These are phyloP conservation scores for Yarrowia alimentaria DNA, from an alignment of 805 yeast species.

Conservation along the genomic window DNA sequence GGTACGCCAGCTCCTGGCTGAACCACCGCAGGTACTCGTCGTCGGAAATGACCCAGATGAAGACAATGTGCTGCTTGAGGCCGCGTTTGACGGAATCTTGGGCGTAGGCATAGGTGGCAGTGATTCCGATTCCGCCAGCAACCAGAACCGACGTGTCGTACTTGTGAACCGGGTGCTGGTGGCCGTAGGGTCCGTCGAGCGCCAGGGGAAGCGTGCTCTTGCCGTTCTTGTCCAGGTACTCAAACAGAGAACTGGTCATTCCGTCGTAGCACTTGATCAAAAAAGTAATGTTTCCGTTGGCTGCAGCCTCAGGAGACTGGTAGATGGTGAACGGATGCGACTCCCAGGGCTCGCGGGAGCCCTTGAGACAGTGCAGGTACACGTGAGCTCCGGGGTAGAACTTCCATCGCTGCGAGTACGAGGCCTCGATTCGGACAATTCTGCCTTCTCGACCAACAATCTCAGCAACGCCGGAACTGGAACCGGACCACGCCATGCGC, in stretches of 20 bases:
- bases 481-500: slow-evolving; percentile 59
- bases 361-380: slow-evolving; percentile 55
- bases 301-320: slow-evolving; percentile 30
- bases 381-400: slow-evolving; percentile 58
- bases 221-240: slow-evolving; percentile 22
- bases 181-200: slow-evolving; percentile 66
- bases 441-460: slow-evolving; percentile 20
- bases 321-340: slow-evolving; percentile 67
- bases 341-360: slow-evolving; percentile 51
- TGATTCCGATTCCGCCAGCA: slow-evolving; percentile 64
- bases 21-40: slow-evolving; percentile 53
- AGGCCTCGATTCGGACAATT: slow-evolving; percentile 25
- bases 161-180: slow-evolving; percentile 42
- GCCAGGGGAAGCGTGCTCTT: slow-evolving; percentile 4
- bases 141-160: slow-evolving; percentile 45
- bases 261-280: slow-evolving; percentile 32
- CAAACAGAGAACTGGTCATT: slow-evolving; percentile 29
- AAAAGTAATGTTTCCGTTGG: slow-evolving; percentile 30
- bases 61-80: slow-evolving; percentile 35
- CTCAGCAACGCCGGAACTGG: slow-evolving; percentile 30
- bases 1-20: slow-evolving; percentile 42
- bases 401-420: slow-evolving; percentile 42
- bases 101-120: slow-evolving; percentile 52
- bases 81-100: slow-evolving; percentile 29
- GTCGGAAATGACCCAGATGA: slow-evolving; percentile 65